Base-by-base conservation (phyloP, 1,284 basidiomycete genomes). In the Ustilago loliicola region DNA sequence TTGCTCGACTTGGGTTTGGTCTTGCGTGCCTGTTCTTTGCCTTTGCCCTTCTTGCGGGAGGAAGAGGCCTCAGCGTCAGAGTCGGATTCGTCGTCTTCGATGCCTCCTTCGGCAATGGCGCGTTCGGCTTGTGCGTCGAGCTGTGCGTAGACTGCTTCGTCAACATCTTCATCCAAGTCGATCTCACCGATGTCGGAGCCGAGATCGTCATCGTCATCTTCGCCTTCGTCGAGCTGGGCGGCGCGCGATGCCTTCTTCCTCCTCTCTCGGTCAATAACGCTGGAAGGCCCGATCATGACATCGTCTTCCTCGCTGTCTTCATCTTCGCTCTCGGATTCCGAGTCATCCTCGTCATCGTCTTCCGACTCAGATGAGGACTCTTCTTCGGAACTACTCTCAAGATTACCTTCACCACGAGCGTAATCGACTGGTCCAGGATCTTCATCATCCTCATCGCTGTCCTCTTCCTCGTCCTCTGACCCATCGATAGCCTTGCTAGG, bases 41-140 rank as follows among this genome's bases (percentile, higher is more conserved):
- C 51, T 48, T 80, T 34, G 83, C 38, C 83, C 84, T 32, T 87
- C 84, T 60, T 74, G 62, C 77, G 87, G 83, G 88, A 87, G 71
- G 89, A 87, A n/a, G 89, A 85, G 19, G 66, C 51, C 38, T 68
- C 69, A 29, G 61, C 62, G 2, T 79, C 77, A 1, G 69, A 62
- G 30, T 61, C 79, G 2, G 62, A 58, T 1, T 70, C 72, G 27
- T 70, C 75, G 34, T 61, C 71, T 51, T 80, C 71, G 63, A 80
- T 80, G 8, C 74, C 56, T 51, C 73, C 80, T 36, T 66, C 60
- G 13, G 68, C 75, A n/a, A 80, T 70, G 17, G 77, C 73, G 5
- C 73, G 61, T 61, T 90, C 89, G 29, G 91, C 92, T 81, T 94
- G 91, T 2, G 91, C 91, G 73, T 94, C 92, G 50, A 93, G 89